These are phyloP conservation scores for Sungouiella blattae DNA, from an alignment of 805 yeast genomes.

Conservation along the genomic window DNA sequence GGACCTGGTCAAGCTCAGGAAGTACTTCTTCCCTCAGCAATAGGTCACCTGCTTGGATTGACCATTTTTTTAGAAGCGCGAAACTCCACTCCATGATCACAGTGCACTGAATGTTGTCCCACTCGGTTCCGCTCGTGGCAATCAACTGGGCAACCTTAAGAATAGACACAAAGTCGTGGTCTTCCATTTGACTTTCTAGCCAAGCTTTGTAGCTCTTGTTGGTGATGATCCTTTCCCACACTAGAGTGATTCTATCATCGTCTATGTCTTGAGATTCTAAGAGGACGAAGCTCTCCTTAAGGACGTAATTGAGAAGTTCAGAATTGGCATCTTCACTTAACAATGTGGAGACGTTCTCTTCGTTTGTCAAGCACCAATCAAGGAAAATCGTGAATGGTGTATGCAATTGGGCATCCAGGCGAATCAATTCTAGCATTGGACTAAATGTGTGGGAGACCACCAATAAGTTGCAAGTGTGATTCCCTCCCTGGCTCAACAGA, in stretches of 20 bases:
- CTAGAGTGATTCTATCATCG: background rate
- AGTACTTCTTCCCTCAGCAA: conserved; percentile 5
- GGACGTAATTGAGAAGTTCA: conserved; percentile 4
- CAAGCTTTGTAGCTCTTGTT: conserved; percentile 3
- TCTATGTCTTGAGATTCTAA: background rate
- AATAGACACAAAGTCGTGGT: background rate
- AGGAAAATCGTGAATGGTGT: conserved; percentile 8
- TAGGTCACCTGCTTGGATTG: conserved; percentile 11
- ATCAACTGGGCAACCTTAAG: conserved; percentile 27
- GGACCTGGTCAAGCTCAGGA: conserved; percentile 7
- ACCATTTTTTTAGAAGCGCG: conserved; percentile 23
- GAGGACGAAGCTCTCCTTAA: background rate
- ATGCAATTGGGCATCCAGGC: background rate
- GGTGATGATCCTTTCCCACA: conserved; percentile 6
- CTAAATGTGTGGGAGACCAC: conserved; percentile 5
- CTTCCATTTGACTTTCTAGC: background rate
- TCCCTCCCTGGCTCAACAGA: conserved; percentile 1
- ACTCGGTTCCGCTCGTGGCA: conserved; percentile 35
- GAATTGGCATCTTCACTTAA: background rate
- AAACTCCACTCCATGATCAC: conserved; percentile 41
- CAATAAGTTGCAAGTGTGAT: conserved; percentile 1
- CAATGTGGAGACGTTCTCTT: background rate
- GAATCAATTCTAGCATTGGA: conserved; percentile 2
- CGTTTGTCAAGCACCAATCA: conserved; percentile 1
- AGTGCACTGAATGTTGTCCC: conserved; percentile 37